Percentiles rank a stretch among this genome's conserved stretches.
Evolutionary conservation across 2,329 filamentous ascomycete species (phyloP).

Genomic region (Shiraia sp.): DNA sequence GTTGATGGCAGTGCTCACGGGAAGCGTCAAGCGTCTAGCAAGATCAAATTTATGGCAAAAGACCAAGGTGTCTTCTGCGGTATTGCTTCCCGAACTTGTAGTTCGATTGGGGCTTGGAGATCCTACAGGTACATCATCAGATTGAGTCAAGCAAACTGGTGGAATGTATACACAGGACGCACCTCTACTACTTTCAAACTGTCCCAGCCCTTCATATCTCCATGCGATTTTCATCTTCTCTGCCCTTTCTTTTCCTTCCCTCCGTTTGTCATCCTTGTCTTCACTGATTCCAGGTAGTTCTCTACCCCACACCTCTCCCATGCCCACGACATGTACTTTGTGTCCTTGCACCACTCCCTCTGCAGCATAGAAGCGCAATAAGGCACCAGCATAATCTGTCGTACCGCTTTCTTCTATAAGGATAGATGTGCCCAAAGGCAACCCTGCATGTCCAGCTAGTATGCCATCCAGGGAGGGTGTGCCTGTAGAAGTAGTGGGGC

Average conservation of each 20-base stretch:
- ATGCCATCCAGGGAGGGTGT: conserved; percentile 82
- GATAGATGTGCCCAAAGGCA: conserved; percentile 79
- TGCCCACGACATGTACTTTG: conserved; percentile 80
- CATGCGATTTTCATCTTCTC: conserved; percentile 97
- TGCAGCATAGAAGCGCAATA: conserved; percentile 87
- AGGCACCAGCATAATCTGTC: conserved; percentile 86
- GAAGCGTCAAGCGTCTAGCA: conserved; percentile 53
- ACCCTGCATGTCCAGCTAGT: conserved; percentile 81
- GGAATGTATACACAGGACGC: conserved; percentile 42
- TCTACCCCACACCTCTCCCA: conserved; percentile 77
- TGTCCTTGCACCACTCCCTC: conserved; percentile 93
- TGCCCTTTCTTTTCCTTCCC: conserved; percentile 40
- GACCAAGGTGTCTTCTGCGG: conserved; percentile 50
- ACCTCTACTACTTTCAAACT: conserved; percentile 70
- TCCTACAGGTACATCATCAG: conserved; percentile 23
- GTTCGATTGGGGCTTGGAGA: conserved; percentile 22
- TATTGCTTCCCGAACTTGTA: conserved; percentile 45
- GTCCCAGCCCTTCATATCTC: conserved; percentile 86
- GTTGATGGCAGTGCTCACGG: conserved; percentile 47
- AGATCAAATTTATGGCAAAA: conserved; percentile 60
- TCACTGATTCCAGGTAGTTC: conserved; percentile 76
- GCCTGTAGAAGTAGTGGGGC: conserved; percentile 87
- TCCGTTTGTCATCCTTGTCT: conserved; percentile 41
- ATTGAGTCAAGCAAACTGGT: conserved; percentile 6
- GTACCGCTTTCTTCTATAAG: conserved; percentile 88